These are phyloP conservation scores for Populus trichocarpa DNA, from an alignment of 441 rosid genomes.

Conservation along the genomic window DNA sequence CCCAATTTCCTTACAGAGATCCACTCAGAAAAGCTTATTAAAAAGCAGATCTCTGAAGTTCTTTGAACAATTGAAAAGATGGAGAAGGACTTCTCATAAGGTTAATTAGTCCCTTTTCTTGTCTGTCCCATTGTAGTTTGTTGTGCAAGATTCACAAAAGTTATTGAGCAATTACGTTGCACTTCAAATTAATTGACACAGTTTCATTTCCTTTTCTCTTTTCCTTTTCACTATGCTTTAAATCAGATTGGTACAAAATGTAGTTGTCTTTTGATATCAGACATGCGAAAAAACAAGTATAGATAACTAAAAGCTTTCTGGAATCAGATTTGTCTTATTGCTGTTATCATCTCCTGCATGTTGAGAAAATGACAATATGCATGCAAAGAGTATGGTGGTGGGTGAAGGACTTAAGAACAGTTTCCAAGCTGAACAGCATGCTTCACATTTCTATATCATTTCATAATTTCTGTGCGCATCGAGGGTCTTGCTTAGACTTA, in stretches of 20 bases:
- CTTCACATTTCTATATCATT: neutral
- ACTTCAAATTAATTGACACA: neutral
- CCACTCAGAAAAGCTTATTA: neutral
- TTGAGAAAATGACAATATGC: too few species aligned
- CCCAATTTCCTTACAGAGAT: neutral
- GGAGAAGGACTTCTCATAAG: neutral
- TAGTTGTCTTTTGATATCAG: too few species aligned
- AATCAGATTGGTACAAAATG: too few species aligned
- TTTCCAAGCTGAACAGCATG: neutral
- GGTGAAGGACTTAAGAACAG: neutral
- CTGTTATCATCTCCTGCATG: too few species aligned
- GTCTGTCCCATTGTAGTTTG: neutral
- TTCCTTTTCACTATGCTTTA: neutral
- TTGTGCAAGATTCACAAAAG: neutral
- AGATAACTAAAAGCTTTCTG: too few species aligned
- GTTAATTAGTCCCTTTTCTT: neutral
- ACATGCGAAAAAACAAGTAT: too few species aligned
- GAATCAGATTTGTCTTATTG: too few species aligned
- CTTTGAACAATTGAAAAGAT: neutral
- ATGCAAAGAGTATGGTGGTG: too few species aligned
- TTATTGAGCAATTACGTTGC: neutral
- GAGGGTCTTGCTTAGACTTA: neutral
- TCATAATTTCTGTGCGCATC: neutral
- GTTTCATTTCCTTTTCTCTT: neutral
- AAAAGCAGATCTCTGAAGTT: neutral